Evolutionary conservation across 2,329 filamentous ascomycete species (phyloP), one percentile per base, ranked within the genome.

Genomic region (Penicillium sp.): DNA sequence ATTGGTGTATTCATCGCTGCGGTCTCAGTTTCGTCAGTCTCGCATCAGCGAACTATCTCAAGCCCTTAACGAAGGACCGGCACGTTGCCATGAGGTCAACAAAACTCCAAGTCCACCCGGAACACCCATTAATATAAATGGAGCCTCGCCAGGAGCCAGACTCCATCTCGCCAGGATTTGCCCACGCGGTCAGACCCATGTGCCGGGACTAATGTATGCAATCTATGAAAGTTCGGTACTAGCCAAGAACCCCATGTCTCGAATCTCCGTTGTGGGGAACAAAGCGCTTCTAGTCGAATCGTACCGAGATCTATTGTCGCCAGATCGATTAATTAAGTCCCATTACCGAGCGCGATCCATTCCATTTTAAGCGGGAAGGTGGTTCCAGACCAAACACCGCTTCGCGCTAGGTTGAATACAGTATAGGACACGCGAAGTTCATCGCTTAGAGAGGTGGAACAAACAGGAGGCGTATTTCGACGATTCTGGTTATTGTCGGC

Each of bases 1-100:
- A 65, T 54, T 26, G 54, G 26, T 27, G 50, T 21, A 19, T 37
- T 33, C 62, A 65, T 65, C 13, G 31, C 31, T 27, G 47, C 22
- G 31, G n/a, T 33, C 47, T 26, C 26, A 8, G 2, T 26, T 26
- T 26, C 26, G 1, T 37, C n/a, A 19, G 5, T 10, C 19, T 4
- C n/a, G 16, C 10, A n/a, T 39, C 8, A 39, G n/a, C 35, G 35
- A 39, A 39, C 19, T 9, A 19, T 19, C 3, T 19, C 7, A 13
- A 22, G n/a, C 19, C 39, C 39, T 21, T 22, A 22, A 22, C 19
- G 4, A 11, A 42, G 39, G 39, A 22, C 11, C 19, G n/a, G 35
- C n/a, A 21, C 10, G 11, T 10, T 42, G 39, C 39, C 39, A 42
- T 42, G 19, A 42, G 39, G 19, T 14, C 39, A 42, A 42, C 14